Percentiles rank a stretch among this genome's conserved stretches.
These are phyloP conservation scores for Calophaca sinica DNA, from an alignment of 306 rosid genomes.

Conservation along the genomic window DNA sequence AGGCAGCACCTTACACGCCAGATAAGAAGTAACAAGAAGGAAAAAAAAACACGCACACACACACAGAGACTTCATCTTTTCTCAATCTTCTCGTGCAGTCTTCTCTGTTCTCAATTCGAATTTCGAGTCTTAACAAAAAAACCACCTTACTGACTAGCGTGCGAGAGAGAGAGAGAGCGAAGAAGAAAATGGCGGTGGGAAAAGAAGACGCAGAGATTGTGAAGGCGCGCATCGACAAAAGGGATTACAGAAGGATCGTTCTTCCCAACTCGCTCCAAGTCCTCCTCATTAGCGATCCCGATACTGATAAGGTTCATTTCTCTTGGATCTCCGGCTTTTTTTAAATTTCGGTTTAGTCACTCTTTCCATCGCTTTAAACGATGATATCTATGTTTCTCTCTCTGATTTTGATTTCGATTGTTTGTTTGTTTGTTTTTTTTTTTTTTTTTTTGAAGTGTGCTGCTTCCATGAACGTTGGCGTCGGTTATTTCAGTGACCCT, in stretches of 20 bases:
- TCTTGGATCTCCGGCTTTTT: neutral
- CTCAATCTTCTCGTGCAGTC: neutral
- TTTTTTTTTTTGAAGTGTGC: slow-evolving; percentile 64
- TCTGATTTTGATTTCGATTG: slow-evolving; percentile 11
- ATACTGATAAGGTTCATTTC: slow-evolving; percentile 77
- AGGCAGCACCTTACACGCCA: neutral
- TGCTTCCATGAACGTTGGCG: slow-evolving; percentile 93
- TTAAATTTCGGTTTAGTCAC: neutral
- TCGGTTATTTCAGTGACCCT: slow-evolving; percentile 90
- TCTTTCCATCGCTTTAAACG: neutral
- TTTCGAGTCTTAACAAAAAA: neutral
- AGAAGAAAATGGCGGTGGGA: slow-evolving; percentile 60
- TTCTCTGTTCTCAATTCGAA: neutral
- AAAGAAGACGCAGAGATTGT: slow-evolving; percentile 66
- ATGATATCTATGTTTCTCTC: neutral
- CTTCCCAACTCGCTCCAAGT: slow-evolving; percentile 77
- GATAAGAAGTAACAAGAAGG: neutral
- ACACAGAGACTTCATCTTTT: neutral
- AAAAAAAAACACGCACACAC: too few species aligned
- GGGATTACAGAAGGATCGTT: slow-evolving; percentile 78
- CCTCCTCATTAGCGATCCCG: slow-evolving; percentile 85
- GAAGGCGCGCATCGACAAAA: slow-evolving; percentile 76
- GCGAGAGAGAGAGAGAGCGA: neutral
- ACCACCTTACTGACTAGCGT: neutral
- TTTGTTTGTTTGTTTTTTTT: too few species aligned